Base-by-base conservation (phyloP, 257 asterid species). In the Fraxinus quadrangulata region DNA sequence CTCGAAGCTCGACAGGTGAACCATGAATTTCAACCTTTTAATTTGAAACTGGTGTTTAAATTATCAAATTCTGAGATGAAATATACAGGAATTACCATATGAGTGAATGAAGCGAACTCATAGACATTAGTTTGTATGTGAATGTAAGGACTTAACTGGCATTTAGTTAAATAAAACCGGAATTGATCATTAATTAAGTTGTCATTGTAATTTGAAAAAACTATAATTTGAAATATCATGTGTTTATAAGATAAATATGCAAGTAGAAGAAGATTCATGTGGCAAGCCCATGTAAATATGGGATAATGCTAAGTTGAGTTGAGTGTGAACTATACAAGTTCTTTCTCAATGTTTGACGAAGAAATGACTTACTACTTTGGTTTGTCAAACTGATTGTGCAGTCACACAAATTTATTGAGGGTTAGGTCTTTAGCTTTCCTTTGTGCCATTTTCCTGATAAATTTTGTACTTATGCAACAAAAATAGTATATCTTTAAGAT, bases 1-100 rank as follows among this genome's bases (percentile, higher is more conserved):
- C 93, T 96, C 30, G 99, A 96, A 90, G 98, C 99, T 79, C 95
- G 98, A 56, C 99, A 96, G 97, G 99, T 96, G 74, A 79, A 59
- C 69, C 71, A 26, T 10, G 30, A 39, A 16, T 26, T 77, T 5
- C 36, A 21, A n/a, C 19, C 33, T 67, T 76, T 73, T 16, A 13
- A 13, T 1, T 19, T 39, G 56, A 40, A 56, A 13, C 67, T 19
- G 36, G 13, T 61, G 8, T 71, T 71, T 34, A 12, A 21, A 16
- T 33, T 21, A 70, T 13, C 78, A 19, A 12, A 39, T 73, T 78
- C 45, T 74, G 66, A 31, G 56, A 21, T 70, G 36, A 59, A n/a
- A 49, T 67, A 30, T 66, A 45, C 75, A n/a, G 39, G 63, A 23
- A 39, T 24, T 63, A 26, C 6, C 19, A 24, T 24, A 23, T 24